Evolutionary conservation across 2,329 filamentous ascomycete species (phyloP).

Genomic region (Aspergillus fijiensis): DNA sequence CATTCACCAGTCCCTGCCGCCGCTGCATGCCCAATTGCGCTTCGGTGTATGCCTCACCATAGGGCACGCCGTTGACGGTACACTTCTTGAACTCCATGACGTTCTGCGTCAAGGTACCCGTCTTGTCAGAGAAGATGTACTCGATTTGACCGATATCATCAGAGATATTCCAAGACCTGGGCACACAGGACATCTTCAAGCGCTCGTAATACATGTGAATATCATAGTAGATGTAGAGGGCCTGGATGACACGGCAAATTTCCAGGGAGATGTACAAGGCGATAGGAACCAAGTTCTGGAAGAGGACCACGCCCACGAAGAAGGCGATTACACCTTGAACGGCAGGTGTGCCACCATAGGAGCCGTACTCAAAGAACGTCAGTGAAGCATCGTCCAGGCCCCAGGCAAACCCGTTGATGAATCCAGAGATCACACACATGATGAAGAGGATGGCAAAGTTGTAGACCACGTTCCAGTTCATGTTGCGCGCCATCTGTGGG

Average conservation of each 20-base stretch:
- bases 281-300: constrained; percentile 7
- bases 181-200: constrained; percentile 2
- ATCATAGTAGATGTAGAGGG: constrained; percentile 4
- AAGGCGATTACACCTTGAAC: constrained; percentile 5
- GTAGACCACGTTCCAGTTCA: constrained; percentile 7
- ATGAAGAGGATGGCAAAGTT: constrained; percentile 7
- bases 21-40: constrained; percentile 6
- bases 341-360: neutral
- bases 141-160: constrained; percentile 74
- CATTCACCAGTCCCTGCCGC: constrained; percentile 1
- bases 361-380: constrained; percentile 6
- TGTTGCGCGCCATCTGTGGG: constrained; percentile 6
- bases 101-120: constrained; percentile 83
- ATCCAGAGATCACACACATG: constrained; percentile 7
- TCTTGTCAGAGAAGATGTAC: constrained; percentile 97
- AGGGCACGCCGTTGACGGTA: constrained; percentile 4
- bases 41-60: constrained; percentile 6
- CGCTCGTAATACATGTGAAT: constrained; percentile 5
- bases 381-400: neutral
- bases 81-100: constrained; percentile 99
- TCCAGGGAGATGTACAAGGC: constrained; percentile 7
- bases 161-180: constrained; percentile 4
- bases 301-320: constrained; percentile 4
- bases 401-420: constrained; percentile 8
- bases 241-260: constrained; percentile 4